Evolutionary conservation across 345 rosid genomes (phyloP).

Genomic region (Aegle marmelos): DNA sequence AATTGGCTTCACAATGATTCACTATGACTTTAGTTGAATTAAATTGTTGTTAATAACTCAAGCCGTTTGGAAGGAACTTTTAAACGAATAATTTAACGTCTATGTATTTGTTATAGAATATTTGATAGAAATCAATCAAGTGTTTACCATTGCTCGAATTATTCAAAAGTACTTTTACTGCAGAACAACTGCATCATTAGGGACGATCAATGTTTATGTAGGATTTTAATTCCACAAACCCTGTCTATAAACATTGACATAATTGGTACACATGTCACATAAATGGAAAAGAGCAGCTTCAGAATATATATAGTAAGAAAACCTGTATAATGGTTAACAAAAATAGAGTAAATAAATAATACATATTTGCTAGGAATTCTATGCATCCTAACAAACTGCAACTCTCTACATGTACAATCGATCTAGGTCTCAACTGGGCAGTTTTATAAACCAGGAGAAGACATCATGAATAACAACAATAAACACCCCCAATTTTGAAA

Average conservation of each 20-base stretch:
- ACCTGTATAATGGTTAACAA: constrained; percentile 9
- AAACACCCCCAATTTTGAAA: constrained; percentile 4
- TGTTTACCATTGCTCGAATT: too few species aligned
- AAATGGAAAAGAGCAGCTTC: constrained; percentile 26
- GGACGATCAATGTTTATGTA: too few species aligned
- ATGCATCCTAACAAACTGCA: constrained; percentile 27
- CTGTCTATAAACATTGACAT: background rate
- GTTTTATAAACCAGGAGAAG: constrained; percentile 32
- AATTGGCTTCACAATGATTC: too few species aligned
- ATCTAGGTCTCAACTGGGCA: constrained; percentile 28
- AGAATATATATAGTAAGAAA: constrained; percentile 9
- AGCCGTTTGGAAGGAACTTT: too few species aligned
- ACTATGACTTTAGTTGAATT: too few species aligned
- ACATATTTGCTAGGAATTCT: constrained; percentile 24
- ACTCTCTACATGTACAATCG: constrained; percentile 35
- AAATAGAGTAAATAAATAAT: constrained; percentile 12
- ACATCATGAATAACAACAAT: constrained; percentile 14
- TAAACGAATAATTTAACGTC: too few species aligned
- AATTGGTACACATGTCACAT: background rate
- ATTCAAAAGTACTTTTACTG: too few species aligned
- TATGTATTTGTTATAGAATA: too few species aligned
- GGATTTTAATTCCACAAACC: background rate
- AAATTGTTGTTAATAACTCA: too few species aligned
- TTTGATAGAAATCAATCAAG: too few species aligned
- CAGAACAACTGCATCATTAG: too few species aligned